phyloP scores from a whole-genome alignment of 352 stramenopile species.

The Globisporangium sylvaticum region DNA sequence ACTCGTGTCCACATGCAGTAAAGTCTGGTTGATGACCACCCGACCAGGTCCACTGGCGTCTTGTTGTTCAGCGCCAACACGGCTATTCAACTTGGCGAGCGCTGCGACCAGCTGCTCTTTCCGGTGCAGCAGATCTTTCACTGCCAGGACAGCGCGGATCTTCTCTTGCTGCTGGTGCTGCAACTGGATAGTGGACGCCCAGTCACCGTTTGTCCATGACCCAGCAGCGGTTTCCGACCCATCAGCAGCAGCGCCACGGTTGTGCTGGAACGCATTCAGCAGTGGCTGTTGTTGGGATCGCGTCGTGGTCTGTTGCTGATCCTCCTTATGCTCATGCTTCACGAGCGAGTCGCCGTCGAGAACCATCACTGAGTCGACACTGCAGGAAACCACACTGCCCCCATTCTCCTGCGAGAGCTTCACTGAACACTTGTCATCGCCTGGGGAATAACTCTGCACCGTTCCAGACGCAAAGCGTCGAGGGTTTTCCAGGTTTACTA shows the following conservation, averaged over 20 bases:
- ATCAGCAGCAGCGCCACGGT: not conserved
- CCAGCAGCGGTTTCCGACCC: too few species aligned
- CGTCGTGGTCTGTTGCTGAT: constrained; percentile 9
- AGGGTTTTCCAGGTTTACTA: constrained; percentile 37
- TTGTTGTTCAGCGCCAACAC: constrained; percentile 10
- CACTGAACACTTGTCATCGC: constrained; percentile 32
- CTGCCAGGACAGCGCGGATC: constrained; percentile 34
- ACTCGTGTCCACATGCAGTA: constrained; percentile 18
- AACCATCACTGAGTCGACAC: constrained; percentile 55
- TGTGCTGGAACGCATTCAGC: not conserved
- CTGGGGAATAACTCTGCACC: constrained; percentile 24
- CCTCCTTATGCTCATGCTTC: constrained; percentile 16
- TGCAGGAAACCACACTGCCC: constrained; percentile 28
- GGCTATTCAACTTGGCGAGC: constrained; percentile 46
- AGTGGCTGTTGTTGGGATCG: not conserved
- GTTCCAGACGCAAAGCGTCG: constrained; percentile 35
- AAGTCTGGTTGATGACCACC: constrained; percentile 18
- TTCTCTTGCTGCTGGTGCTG: constrained; percentile 30
- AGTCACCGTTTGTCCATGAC: not conserved
- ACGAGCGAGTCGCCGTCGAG: constrained; percentile 24
- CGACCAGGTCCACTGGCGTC: not conserved
- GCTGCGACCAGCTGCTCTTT: constrained; percentile 63
- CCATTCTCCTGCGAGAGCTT: constrained; percentile 23
- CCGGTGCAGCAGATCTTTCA: constrained; percentile 64
- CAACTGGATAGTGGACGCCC: not conserved